These are phyloP conservation scores for Nakazawaea anatomiae DNA, from an alignment of 805 yeast genomes.

Conservation along the genomic window DNA sequence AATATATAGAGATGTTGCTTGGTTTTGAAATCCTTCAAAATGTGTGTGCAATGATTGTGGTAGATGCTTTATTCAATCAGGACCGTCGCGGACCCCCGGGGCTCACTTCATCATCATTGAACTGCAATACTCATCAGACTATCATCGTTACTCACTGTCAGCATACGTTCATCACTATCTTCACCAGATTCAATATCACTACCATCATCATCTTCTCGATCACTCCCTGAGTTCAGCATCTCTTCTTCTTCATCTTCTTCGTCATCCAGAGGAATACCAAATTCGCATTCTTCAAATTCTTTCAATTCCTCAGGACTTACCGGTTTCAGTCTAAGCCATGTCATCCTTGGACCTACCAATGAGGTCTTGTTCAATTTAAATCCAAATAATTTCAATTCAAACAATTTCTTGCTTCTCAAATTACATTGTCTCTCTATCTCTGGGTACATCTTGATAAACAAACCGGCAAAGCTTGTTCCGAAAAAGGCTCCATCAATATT, in stretches of 20 bases:
- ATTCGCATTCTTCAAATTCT: conserved; percentile 64
- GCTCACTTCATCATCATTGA: neutral
- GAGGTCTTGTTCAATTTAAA: conserved; percentile 74
- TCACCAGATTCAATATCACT: neutral
- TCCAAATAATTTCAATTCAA: conserved; percentile 79
- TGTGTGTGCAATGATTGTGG: too few relatives aligned
- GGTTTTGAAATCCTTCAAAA: too few relatives aligned
- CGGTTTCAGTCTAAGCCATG: conserved; percentile 85
- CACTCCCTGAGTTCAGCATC: conserved; percentile 12
- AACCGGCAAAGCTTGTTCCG: conserved; percentile 93
- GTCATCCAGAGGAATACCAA: conserved; percentile 40
- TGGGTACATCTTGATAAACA: conserved; percentile 86
- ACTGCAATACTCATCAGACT: conserved; percentile 8
- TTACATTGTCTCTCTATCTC: conserved; percentile 77
- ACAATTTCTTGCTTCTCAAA: conserved; percentile 50
- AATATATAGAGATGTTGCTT: too few relatives aligned
- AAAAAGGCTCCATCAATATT: conserved; percentile 95
- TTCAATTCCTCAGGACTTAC: conserved; percentile 49
- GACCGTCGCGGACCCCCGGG: too few relatives aligned
- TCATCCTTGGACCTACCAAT: conserved; percentile 88
- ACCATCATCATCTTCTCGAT: conserved; percentile 15
- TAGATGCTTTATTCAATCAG: too few relatives aligned
- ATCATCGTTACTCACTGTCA: conserved; percentile 9
- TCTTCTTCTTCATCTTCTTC: conserved; percentile 18
- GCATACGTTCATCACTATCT: conserved; percentile 10